Percentiles rank a stretch among this genome's conserved stretches.
phyloP scores from a whole-genome alignment of 108 stramenopile genomes.

The Cafeteria roenbergensis region DNA sequence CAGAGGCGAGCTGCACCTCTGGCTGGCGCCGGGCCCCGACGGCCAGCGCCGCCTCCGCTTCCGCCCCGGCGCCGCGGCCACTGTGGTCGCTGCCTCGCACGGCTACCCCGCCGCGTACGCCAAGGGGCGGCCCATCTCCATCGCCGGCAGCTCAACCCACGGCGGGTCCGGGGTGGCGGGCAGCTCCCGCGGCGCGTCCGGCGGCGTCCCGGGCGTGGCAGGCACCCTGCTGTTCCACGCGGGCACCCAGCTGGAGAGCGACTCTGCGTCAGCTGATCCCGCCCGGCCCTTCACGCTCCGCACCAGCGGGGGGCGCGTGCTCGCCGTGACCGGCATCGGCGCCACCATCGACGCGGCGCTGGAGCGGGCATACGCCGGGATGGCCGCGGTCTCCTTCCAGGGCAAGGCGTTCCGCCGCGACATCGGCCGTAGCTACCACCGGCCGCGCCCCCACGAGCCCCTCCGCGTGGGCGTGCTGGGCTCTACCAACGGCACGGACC shows the following conservation, averaged over 20 bases:
- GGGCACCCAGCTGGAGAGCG: conserved; percentile 61
- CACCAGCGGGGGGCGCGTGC: conserved; percentile 82
- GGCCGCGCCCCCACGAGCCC: neutral
- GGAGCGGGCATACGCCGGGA: conserved; percentile 63
- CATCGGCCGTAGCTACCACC: conserved; percentile 27
- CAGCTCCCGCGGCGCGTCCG: neutral
- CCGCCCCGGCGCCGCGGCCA: conserved; percentile 58
- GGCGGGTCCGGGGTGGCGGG: conserved; percentile 57
- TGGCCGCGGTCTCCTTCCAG: conserved; percentile 21
- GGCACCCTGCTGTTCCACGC: conserved; percentile 85
- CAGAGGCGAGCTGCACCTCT: conserved; percentile 57
- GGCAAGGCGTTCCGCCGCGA: conserved; percentile 39
- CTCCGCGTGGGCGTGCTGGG: conserved; percentile 67
- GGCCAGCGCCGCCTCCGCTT: conserved; percentile 53
- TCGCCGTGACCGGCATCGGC: conserved; percentile 81
- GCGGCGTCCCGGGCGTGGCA: conserved; percentile 25
- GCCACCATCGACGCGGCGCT: conserved; percentile 62
- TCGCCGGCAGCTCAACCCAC: too few species aligned
- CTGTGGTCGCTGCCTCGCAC: conserved; percentile 80
- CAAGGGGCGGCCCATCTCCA: conserved; percentile 82
- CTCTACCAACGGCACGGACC: conserved; percentile 79
- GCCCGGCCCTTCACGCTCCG: conserved; percentile 26
- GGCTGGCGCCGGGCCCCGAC: neutral
- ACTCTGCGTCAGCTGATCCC: too few species aligned
- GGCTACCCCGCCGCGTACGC: conserved; percentile 83